Evolutionary conservation across 768 basidiomycete species (phyloP).

Genomic region (Panaeolus papilionaceus): DNA sequence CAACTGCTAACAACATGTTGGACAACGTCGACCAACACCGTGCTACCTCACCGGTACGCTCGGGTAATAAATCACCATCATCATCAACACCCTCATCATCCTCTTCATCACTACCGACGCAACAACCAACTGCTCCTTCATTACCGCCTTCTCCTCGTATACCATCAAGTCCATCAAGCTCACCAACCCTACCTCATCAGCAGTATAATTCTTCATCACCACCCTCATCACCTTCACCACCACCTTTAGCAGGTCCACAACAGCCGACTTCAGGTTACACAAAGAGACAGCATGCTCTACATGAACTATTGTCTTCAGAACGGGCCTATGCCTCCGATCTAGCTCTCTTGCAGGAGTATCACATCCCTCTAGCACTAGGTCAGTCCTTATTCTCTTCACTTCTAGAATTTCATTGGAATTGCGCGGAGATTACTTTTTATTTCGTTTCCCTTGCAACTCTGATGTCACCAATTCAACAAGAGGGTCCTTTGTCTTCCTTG

Average conservation of each 20-base stretch:
- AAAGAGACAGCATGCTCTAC: slow-evolving; percentile 79
- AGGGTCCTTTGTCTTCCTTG: no score
- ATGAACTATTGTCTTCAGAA: slow-evolving; percentile 81
- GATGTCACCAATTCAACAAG: neutral
- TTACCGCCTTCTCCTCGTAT: slow-evolving; percentile 19
- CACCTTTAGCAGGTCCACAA: slow-evolving; percentile 30
- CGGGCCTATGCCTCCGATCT: slow-evolving; percentile 86
- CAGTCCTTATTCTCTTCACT: slow-evolving; percentile 34
- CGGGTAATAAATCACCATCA: slow-evolving; percentile 17
- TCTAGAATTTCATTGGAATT: neutral
- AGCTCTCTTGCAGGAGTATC: slow-evolving; percentile 75
- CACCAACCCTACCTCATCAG: slow-evolving; percentile 11
- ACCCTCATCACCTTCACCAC: slow-evolving; percentile 19
- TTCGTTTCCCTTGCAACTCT: neutral
- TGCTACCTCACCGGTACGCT: neutral
- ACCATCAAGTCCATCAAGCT: slow-evolving; percentile 3
- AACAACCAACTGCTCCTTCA: slow-evolving; percentile 1
- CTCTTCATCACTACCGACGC: neutral
- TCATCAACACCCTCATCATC: slow-evolving; percentile 26
- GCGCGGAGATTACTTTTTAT: no score
- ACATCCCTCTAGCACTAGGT: slow-evolving; percentile 83
- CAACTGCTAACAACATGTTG: slow-evolving; percentile 26
- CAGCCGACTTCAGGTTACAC: slow-evolving; percentile 45
- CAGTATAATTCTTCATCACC: slow-evolving; percentile 1
- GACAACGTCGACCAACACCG: neutral